Conservation (phyloP, 371 early-diverging fungal species). For the Coemansia linderi region DNA sequence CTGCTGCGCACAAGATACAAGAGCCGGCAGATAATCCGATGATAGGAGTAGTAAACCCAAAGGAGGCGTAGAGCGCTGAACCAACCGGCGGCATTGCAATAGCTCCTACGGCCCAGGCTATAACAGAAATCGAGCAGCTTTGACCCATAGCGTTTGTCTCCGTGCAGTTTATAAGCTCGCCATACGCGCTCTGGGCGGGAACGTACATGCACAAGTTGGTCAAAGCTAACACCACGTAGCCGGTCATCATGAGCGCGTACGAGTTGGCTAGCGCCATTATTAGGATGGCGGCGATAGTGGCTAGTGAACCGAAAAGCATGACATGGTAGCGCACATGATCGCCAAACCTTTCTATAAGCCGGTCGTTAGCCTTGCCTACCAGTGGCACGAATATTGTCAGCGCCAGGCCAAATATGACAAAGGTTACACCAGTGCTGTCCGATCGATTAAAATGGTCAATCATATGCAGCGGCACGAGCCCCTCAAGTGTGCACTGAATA, state of each 20-base stretch:
- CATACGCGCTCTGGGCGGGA: conserved; percentile 41
- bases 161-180: conserved; percentile 36
- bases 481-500: conserved; percentile 43
- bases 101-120: conserved; percentile 33
- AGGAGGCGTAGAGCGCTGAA: conserved; percentile 23
- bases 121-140: conserved; percentile 25
- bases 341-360: conserved; percentile 19
- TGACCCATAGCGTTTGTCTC: conserved; percentile 31
- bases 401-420: conserved; percentile 37
- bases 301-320: conserved; percentile 26
- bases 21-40: conserved; percentile 8
- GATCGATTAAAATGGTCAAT: conserved; percentile 16
- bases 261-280: conserved; percentile 29
- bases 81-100: conserved; percentile 36
- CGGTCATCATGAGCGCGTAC: conserved; percentile 36
- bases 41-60: conserved; percentile 24
- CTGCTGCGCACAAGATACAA: conserved; percentile 15
- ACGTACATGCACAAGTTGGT: conserved; percentile 31
- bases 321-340: conserved; percentile 31
- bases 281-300: conserved; percentile 8
- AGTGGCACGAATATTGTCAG: conserved; percentile 24
- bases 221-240: conserved; percentile 27
- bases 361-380: conserved; percentile 23
- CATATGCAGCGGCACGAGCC: conserved; percentile 33
- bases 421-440: conserved; percentile 21